Base-by-base conservation (phyloP, 129 eudicot genomes). In the Tagetes erecta region DNA sequence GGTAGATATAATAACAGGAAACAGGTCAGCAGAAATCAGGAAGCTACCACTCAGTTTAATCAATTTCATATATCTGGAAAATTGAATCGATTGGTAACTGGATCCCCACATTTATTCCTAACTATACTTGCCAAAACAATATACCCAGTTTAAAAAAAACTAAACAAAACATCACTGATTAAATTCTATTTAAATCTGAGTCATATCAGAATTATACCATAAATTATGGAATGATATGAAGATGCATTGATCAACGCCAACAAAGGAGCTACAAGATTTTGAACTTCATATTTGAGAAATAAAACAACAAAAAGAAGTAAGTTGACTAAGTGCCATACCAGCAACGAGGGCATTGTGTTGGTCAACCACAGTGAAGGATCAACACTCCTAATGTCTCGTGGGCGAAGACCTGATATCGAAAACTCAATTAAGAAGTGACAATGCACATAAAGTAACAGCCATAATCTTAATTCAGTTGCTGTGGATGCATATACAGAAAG, bases 291-390 rank as follows among this genome's bases (percentile, higher is more conserved):
- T 11, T 58, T 57, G 51, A 70, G 66, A 71, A 71, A 51, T 47
- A 78, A 30, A 66, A 70, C n/a, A 31, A 31, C 8, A 36, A 7
- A 20, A 12, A 44, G 53, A 14, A 40, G 14, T 64, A 75, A 51
- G 35, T 30, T 42, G 69, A 72, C 42, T 73, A 59, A 70, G 70
- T 69, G 75, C 30, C 69, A 38, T 89, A 94, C 99, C 99, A 95
- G 84, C 83, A 95, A 77, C 13, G 96, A 83, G 41, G 99, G 99
- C 99, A 91, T 91, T 12, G 97, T 74, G 76, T 95, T 95, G 66
- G 96, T 91, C 87, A 95, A 76, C 99, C 99, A 91, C 83, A 95
- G 82, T 64, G 99, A 89, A 64, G 99, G 99, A 80, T 95, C 99
- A 80, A 95, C 99, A 76, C 97, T 91, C 46, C 99, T 88, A 45